These are phyloP conservation scores for Physcomitrellopsis africana DNA, from an alignment of 225 moss, liverwort and hornwort species.

Conservation along the genomic window DNA sequence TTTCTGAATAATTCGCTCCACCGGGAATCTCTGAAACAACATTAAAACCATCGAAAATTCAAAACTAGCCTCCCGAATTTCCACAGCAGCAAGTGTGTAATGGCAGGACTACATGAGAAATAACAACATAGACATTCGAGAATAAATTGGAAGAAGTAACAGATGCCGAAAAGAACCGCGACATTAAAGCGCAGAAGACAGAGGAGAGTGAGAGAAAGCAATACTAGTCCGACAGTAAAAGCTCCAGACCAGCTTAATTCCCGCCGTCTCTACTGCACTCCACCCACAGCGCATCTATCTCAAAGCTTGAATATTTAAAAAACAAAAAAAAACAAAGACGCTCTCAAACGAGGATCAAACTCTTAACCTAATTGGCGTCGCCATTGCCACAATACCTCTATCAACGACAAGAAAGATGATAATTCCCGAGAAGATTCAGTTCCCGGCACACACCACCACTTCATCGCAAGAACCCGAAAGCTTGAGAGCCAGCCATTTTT, in stretches of 20 bases:
- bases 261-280: not conserved
- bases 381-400: not conserved
- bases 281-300: not conserved
- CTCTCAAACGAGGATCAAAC: not conserved
- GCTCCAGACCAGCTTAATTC: not conserved
- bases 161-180: not conserved
- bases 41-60: not conserved
- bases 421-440: too few species aligned
- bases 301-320: not conserved
- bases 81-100: constrained; percentile 22
- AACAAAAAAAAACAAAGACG: not conserved
- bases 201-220: not conserved
- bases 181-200: not conserved
- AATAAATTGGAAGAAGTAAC: not conserved
- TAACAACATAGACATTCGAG: not conserved
- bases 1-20: not conserved
- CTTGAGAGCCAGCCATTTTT: too few species aligned
- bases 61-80: constrained; percentile 16
- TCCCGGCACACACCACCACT: too few species aligned
- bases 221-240: not conserved
- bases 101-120: not conserved
- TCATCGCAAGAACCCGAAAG: too few species aligned
- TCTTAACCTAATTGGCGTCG: constrained; percentile 14
- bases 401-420: too few species aligned
- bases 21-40: not conserved